phyloP scores from a whole-genome alignment of 371 early-diverging fungal species.

The Mortierella sp. region DNA sequence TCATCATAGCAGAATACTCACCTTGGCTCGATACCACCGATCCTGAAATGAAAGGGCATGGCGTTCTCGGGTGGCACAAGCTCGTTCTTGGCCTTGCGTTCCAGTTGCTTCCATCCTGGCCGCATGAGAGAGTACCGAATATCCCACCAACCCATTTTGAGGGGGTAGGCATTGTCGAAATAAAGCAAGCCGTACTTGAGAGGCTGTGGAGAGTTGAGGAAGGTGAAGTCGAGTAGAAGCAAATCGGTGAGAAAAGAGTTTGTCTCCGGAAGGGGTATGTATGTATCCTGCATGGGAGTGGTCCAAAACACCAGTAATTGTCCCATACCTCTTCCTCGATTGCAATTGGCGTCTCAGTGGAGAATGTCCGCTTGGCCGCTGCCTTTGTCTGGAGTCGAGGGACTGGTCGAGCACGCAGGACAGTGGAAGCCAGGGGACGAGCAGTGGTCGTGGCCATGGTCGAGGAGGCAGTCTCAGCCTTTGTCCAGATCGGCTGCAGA shows the following conservation, averaged over 20 bases:
- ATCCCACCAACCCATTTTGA: slow-evolving; percentile 53
- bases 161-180: slow-evolving; percentile 50
- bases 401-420: slow-evolving; percentile 9
- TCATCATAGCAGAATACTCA: no score
- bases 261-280: not conserved
- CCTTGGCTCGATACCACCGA: slow-evolving; percentile 59
- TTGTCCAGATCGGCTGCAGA: slow-evolving; percentile 9
- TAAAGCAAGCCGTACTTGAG: slow-evolving; percentile 47
- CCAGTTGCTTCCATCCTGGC: slow-evolving; percentile 48
- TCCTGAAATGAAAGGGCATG: slow-evolving; percentile 56
- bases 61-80: slow-evolving; percentile 48
- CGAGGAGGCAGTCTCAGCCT: slow-evolving; percentile 3
- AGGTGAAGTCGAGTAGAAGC: not conserved
- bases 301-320: not conserved
- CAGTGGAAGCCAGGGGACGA: not conserved
- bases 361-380: slow-evolving; percentile 20
- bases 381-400: slow-evolving; percentile 19
- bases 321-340: slow-evolving; percentile 36
- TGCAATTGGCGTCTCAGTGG: slow-evolving; percentile 27
- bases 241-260: not conserved
- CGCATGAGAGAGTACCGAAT: slow-evolving; percentile 37
- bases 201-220: not conserved
- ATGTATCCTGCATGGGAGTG: not conserved
- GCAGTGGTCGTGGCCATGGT: not conserved
- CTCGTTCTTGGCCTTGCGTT: slow-evolving; percentile 43